Evolutionary conservation across 305 asterid genomes (phyloP), one percentile per base, ranked within the genome.

Genomic region (Fraxinus velutina): DNA sequence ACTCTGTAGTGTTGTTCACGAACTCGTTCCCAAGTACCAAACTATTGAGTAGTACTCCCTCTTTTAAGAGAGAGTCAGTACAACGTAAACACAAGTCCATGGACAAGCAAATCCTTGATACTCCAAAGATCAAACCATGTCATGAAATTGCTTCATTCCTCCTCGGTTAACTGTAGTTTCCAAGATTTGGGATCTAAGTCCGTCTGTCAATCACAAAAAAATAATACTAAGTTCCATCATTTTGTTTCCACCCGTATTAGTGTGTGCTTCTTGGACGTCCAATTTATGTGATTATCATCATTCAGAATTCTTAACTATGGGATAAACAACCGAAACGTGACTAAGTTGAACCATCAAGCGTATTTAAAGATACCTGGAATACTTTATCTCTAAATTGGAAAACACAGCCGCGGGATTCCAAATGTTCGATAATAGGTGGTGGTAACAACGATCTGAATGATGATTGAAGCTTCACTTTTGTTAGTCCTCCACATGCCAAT

Each of bases 401-500:
- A 37, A 75, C 80, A 78, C 92, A 89, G 50, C 92, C 92, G 0
- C 90, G 88, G 74, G 87, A 86, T 84, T 86, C 88, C 71, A 89
- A 66, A 86, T 87, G 90, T 75, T 79, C 81, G 73, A 87, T 66
- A 76, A 87, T 84, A 33, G 82, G 72, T 75, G 55, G 83, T 17
- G 92, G 87, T 73, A 89, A 79, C 79, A 81, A 34, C 1, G 78
- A 83, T 84, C 75, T 87, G 74, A 89, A 89, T 42, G 81, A 86
- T 44, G 80, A 73, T 13, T 84, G 86, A 39, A 85, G 89, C 73
- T 88, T 88, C 75, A 88, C 92, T 76, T 89, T 88, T 57, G 88
- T 89, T 70, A 91, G 85, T 76, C 92, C 91, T 33, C 91, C 87
- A 66, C 94, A 92, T 2, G 90, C 92, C 85, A 92, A 60, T 76